These are phyloP conservation scores for Truncatella angustata DNA, from an alignment of 2,329 filamentous ascomycete genomes.

Conservation along the genomic window DNA sequence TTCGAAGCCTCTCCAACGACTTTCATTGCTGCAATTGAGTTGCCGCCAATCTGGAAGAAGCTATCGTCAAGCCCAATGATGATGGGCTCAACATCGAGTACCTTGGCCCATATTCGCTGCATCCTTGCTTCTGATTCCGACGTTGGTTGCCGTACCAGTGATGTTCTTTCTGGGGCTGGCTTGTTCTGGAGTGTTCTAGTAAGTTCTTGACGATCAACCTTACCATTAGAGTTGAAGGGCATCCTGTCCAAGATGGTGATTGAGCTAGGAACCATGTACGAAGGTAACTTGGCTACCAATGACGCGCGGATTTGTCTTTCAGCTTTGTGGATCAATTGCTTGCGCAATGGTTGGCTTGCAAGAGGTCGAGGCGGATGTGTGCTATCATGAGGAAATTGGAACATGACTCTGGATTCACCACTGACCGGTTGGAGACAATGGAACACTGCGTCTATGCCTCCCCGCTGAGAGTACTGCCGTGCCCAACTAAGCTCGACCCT, in stretches of 20 bases:
- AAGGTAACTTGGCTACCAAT: neutral
- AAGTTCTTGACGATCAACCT: neutral
- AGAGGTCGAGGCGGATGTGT: neutral
- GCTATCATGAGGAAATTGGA: neutral
- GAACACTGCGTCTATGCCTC: neutral
- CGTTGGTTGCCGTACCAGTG: neutral
- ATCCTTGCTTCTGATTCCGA: neutral
- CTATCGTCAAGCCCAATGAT: slow-evolving; percentile 54
- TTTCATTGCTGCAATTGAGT: slow-evolving; percentile 59
- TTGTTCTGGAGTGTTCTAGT: neutral
- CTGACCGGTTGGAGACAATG: neutral
- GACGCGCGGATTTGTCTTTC: neutral
- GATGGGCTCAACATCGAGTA: slow-evolving; percentile 14
- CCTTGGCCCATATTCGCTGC: neutral
- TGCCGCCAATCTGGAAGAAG: slow-evolving; percentile 60
- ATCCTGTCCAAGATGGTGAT: neutral
- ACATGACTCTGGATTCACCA: neutral
- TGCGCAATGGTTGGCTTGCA: neutral
- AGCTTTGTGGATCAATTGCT: neutral
- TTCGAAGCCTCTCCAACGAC: slow-evolving; percentile 39
- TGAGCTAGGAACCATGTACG: neutral
- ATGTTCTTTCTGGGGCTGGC: neutral
- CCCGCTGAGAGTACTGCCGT: neutral
- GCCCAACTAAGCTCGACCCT: neutral
- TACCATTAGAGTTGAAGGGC: neutral